Percentiles rank a stretch among this genome's conserved stretches.
phyloP scores from a whole-genome alignment of 202 grass and related monocot genomes.

The Digitaria exilis region DNA sequence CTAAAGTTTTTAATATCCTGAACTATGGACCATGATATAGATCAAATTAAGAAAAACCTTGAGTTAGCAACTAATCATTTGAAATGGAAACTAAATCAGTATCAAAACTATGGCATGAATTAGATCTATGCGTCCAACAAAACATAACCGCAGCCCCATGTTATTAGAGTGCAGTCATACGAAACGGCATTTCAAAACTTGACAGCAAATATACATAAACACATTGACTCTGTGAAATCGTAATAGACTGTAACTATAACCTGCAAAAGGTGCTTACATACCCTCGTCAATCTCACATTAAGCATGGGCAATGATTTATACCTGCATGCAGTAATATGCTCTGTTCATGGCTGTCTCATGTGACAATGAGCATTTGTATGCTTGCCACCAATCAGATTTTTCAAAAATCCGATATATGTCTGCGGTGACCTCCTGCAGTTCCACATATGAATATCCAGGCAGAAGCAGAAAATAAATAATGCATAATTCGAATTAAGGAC shows the following conservation, averaged over 20 bases:
- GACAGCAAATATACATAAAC: not conserved
- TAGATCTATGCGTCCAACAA: not conserved
- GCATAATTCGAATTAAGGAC: constrained; percentile 34
- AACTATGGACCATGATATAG: not conserved
- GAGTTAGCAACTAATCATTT: not conserved
- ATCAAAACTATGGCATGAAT: not conserved
- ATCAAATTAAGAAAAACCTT: not conserved
- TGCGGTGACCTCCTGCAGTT: constrained; percentile 78
- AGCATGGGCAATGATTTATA: constrained; percentile 30
- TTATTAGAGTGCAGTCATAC: not conserved
- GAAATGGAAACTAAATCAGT: not conserved
- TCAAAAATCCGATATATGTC: constrained; percentile 68
- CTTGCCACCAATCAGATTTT: constrained; percentile 79
- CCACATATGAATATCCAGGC: constrained; percentile 1
- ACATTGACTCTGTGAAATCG: not conserved
- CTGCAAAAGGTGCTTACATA: too few relatives aligned
- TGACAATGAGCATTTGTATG: constrained; percentile 70
- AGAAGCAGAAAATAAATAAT: constrained; percentile 16
- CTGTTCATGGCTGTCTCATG: constrained; percentile 44
- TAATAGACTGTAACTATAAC: not conserved
- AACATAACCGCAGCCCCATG: not conserved
- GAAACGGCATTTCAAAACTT: not conserved
- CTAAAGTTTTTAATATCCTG: not conserved
- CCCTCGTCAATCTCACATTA: too few relatives aligned
- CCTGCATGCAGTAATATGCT: constrained; percentile 93